These are phyloP conservation scores for Pilaira anomala DNA, from an alignment of 192 early-diverging fungal genomes.

Conservation along the genomic window DNA sequence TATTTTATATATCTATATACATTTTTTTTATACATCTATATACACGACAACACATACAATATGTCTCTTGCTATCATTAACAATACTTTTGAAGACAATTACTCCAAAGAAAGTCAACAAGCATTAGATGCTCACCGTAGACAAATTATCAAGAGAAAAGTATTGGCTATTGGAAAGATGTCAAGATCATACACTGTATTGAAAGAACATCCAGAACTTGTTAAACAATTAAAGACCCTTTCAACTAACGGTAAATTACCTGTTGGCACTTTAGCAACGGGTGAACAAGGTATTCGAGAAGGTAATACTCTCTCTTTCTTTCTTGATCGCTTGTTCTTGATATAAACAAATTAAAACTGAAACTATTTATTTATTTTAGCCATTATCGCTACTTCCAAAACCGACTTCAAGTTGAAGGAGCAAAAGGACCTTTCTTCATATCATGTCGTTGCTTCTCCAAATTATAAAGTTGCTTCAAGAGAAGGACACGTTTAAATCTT, in stretches of 20 bases:
- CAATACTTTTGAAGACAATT: constrained; percentile 12
- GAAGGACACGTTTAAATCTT: constrained; percentile 18
- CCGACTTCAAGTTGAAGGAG: constrained; percentile 10
- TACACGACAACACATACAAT: not conserved
- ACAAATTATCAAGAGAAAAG: constrained; percentile 26
- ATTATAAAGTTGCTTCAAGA: constrained; percentile 13
- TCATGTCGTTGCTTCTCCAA: constrained; percentile 14
- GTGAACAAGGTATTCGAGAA: constrained; percentile 23
- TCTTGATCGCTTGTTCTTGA: too few species aligned
- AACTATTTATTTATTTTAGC: not conserved
- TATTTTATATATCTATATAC: not conserved
- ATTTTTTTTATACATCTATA: too few species aligned
- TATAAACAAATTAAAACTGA: too few species aligned
- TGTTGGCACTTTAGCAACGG: constrained; percentile 12
- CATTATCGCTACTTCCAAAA: not conserved
- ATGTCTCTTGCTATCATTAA: constrained; percentile 28
- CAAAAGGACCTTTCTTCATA: constrained; percentile 12
- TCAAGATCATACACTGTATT: constrained; percentile 6
- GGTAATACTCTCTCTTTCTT: constrained; percentile 11
- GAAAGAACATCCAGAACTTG: constrained; percentile 13
- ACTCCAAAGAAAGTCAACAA: not conserved
- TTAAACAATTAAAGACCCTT: constrained; percentile 16
- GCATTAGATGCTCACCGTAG: constrained; percentile 8
- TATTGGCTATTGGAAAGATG: constrained; percentile 23
- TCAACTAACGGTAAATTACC: constrained; percentile 16